A percentile compares a stretch with the other conserved stretches of the same genome.
phyloP scores from a whole-genome alignment of 179 eudicot species.

The Gypsophila paniculata region DNA sequence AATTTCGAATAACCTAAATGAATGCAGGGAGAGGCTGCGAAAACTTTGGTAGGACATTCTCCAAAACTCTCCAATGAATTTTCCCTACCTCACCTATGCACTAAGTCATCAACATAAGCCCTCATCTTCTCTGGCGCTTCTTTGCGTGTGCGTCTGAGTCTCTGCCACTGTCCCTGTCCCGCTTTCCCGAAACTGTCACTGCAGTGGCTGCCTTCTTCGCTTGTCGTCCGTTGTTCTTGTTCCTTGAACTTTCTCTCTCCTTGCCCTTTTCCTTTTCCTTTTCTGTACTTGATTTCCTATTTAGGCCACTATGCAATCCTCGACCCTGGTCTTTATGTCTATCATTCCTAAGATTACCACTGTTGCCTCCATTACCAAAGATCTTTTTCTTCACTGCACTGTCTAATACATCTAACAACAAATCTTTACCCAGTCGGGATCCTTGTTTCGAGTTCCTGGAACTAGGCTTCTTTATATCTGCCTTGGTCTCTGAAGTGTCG shows the following conservation, averaged over 20 bases:
- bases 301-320: conserved; percentile 22
- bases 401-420: conserved; percentile 40
- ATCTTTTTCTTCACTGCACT: conserved; percentile 27
- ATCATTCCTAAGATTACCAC: conserved; percentile 24
- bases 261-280: conserved; percentile 29
- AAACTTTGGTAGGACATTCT: not conserved
- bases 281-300: conserved; percentile 28
- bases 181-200: conserved; percentile 35
- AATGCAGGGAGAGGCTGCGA: not conserved
- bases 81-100: conserved; percentile 4
- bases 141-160: conserved; percentile 39
- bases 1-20: no score
- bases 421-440: conserved; percentile 34
- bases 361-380: conserved; percentile 9
- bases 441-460: conserved; percentile 36
- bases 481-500: conserved; percentile 27
- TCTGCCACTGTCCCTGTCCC: conserved; percentile 41
- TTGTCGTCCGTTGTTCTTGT: conserved; percentile 43
- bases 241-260: conserved; percentile 30
- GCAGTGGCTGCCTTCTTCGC: conserved; percentile 46
- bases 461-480: conserved; percentile 41
- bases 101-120: not conserved
- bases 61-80: conserved; percentile 4
- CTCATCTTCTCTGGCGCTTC: conserved; percentile 53
- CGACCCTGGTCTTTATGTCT: conserved; percentile 22